phyloP scores from a whole-genome alignment of 164 flowering plant species.

The Cinnamomum chago region DNA sequence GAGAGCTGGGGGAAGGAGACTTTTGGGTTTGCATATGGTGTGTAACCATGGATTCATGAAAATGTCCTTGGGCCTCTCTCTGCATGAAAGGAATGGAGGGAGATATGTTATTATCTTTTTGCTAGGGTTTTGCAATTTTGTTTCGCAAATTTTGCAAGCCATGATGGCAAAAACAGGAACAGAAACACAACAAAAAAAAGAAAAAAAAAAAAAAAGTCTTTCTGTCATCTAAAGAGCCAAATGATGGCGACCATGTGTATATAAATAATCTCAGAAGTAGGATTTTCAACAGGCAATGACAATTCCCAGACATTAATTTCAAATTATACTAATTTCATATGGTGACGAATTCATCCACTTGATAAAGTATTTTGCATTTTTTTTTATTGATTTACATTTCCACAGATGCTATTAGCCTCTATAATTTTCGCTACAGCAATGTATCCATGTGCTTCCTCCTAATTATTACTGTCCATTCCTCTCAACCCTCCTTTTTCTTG shows the following conservation, averaged over 20 bases:
- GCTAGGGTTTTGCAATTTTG: background rate
- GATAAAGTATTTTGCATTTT: too few relatives aligned
- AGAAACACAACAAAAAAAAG: background rate
- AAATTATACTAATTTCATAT: too few relatives aligned
- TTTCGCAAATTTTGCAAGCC: background rate
- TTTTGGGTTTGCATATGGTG: background rate
- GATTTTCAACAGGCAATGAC: too few relatives aligned
- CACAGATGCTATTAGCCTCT: too few relatives aligned
- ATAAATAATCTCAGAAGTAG: too few relatives aligned
- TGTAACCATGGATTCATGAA: background rate
- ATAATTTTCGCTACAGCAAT: too few relatives aligned
- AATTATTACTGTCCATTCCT: too few relatives aligned
- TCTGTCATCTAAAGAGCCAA: background rate
- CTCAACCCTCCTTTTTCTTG: too few relatives aligned
- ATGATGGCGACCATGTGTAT: background rate
- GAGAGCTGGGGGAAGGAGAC: background rate
- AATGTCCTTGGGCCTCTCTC: background rate
- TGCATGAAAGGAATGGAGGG: background rate
- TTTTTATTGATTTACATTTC: too few relatives aligned
- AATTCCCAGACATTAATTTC: too few relatives aligned
- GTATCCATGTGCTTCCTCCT: too few relatives aligned
- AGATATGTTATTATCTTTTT: background rate
- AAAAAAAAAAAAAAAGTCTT: background rate
- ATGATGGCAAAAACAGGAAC: background rate
- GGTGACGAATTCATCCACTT: too few relatives aligned